These are phyloP conservation scores for Yamagishiella unicocca DNA, from an alignment of 139 green algal species.

Conservation along the genomic window DNA sequence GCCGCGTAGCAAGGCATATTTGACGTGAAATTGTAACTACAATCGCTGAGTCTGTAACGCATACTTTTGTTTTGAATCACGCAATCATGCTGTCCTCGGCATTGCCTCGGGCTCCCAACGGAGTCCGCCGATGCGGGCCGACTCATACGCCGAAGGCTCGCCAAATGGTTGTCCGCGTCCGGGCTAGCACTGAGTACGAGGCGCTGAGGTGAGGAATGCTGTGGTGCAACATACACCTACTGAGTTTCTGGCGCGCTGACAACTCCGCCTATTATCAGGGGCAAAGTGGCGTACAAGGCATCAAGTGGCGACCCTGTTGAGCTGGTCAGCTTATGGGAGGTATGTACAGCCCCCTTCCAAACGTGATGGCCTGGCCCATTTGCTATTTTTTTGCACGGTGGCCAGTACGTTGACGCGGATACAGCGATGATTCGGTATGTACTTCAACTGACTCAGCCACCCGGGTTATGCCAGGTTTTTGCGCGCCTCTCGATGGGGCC, in stretches of 20 bases:
- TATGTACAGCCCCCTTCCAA: constrained; percentile 4
- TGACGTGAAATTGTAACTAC: no score
- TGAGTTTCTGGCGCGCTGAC: no score
- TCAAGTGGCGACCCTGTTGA: constrained; percentile 54
- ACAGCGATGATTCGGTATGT: no score
- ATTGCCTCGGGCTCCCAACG: not conserved
- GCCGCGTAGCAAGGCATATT: no score
- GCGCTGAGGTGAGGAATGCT: constrained; percentile 27
- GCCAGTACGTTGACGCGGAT: not conserved
- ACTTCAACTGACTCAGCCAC: no score
- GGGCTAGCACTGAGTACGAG: constrained; percentile 47
- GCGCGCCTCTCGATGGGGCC: no score
- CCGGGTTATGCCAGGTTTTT: no score
- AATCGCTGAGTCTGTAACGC: no score
- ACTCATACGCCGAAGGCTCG: not conserved
- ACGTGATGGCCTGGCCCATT: no score
- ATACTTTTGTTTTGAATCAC: no score
- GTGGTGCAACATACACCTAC: constrained; percentile 4
- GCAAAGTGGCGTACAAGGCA: constrained; percentile 44
- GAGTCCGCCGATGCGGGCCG: not conserved
- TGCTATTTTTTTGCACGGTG: not conserved
- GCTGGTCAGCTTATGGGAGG: constrained; percentile 62
- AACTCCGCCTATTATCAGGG: not conserved
- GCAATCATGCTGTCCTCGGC: not conserved
- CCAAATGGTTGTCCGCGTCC: not conserved